These are phyloP conservation scores for Mucor lusitanicus DNA, from an alignment of 371 early-diverging fungal species.

Conservation along the genomic window DNA sequence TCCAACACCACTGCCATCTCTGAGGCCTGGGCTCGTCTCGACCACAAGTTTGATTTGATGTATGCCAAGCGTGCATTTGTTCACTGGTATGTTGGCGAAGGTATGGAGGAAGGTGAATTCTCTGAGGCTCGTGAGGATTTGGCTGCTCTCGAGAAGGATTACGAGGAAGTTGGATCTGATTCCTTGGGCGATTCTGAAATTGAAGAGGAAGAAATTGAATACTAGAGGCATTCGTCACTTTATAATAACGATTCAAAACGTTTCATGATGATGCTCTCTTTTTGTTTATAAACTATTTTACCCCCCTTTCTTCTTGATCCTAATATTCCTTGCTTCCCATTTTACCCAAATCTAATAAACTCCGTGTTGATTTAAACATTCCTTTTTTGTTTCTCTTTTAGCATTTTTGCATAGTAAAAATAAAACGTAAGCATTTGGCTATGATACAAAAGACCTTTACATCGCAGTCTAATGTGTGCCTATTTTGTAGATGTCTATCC, in stretches of 20 bases:
- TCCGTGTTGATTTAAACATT: background rate
- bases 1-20: constrained; percentile 95
- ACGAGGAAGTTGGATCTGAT: constrained; percentile 95
- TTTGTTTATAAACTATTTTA: background rate
- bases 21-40: constrained; percentile 93
- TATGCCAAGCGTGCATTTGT: constrained; percentile 97
- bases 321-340: background rate
- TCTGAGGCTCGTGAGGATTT: constrained; percentile 99
- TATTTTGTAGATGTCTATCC: constrained; percentile 23
- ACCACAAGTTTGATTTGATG: constrained; percentile 95
- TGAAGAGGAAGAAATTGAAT: constrained; percentile 57
- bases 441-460: background rate
- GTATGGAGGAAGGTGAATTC: constrained; percentile 93
- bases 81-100: constrained; percentile 98
- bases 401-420: background rate
- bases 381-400: background rate
- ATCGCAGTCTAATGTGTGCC: background rate
- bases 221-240: constrained; percentile 9
- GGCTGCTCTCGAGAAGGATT: constrained; percentile 98
- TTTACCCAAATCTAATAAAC: background rate
- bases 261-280: background rate
- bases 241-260: background rate
- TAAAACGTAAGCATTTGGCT: background rate
- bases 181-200: constrained; percentile 59
- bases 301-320: background rate